Percentiles rank a stretch among this genome's conserved stretches.
Evolutionary conservation across 2,329 filamentous ascomycete species (phyloP).

Genomic region (Botrytis aclada): DNA sequence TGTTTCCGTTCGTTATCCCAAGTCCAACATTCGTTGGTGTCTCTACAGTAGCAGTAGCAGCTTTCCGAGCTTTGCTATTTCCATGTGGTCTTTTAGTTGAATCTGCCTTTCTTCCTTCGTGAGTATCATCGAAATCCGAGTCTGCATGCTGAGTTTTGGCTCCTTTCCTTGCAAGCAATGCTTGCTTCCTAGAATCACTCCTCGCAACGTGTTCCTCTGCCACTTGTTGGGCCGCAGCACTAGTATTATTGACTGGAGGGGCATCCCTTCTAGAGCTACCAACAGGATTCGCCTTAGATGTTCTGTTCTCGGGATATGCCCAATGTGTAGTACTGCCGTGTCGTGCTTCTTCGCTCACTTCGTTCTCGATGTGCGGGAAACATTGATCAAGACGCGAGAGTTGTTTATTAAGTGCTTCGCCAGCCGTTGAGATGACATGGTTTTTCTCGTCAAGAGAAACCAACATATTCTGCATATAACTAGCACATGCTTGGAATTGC

Average conservation of each 20-base stretch:
- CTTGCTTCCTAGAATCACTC: constrained; percentile 81
- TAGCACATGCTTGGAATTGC: constrained; percentile 73
- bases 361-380: constrained; percentile 79
- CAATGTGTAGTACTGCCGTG: constrained; percentile 90
- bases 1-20: constrained; percentile 58
- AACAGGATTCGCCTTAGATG: constrained; percentile 58
- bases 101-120: constrained; percentile 42
- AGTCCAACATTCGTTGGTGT: constrained; percentile 54
- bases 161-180: constrained; percentile 67
- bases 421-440: constrained; percentile 89
- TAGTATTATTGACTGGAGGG: constrained; percentile 65
- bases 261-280: constrained; percentile 78
- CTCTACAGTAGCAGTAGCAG: constrained; percentile 50
- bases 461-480: constrained; percentile 79
- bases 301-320: constrained; percentile 87
- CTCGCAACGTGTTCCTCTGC: constrained; percentile 81
- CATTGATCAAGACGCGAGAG: constrained; percentile 80
- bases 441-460: constrained; percentile 96
- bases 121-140: constrained; percentile 74
- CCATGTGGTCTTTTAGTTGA: constrained; percentile 59
- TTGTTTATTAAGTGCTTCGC: constrained; percentile 83
- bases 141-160: constrained; percentile 58
- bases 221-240: constrained; percentile 69
- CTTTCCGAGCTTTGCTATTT: constrained; percentile 61
- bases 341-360: constrained; percentile 93